Base-by-base conservation (phyloP, 495 filamentous ascomycete species). In the Podospora pseudopauciseta region DNA sequence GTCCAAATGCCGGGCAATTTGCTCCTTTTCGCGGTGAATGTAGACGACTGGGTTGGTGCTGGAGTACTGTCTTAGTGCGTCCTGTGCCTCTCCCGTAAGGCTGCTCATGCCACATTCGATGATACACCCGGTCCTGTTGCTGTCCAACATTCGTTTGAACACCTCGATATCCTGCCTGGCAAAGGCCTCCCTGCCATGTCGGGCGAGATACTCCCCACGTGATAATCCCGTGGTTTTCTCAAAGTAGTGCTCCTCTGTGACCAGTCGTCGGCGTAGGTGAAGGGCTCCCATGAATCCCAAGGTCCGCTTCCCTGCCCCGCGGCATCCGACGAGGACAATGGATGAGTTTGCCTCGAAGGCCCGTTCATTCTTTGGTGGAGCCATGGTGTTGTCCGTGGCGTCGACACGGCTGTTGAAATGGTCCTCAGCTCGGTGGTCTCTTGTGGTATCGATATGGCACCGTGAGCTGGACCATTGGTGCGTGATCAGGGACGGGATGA, bases 221-320 rank as follows among this genome's bases (percentile, higher is more conserved):
- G 86, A 86, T 67, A 85, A 81, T 5, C 91, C 89, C 0, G 88
- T 90, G 1, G 82, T 78, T 60, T 90, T 86, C 56, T 89, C 85
- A 68, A 94, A 94, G 64, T 85, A 87, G 68, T 86, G 83, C 72
- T 93, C 90, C 63, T 87, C 86, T 65, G 91, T 91, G 60, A 92
- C 86, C 26, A 94, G 82, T 26, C 88, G 86, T 15, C 90, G 85
- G 16, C 87, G 86, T 18, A 90, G 88, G 68, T 88, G 84, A 23
- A 89, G 89, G 3, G 90, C 89, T n/a, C 89, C 87, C 60, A 94
- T 91, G 70, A 93, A 88, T 1, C 88, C 91, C 13, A 94, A 81
- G 19, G 89, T 92, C 5, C 90, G 88, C 74, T 93, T 93, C 16
- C 91, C 91, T 5, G 89, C 88, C 3, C 91, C 90, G 19, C 89